These are phyloP conservation scores for Apiospora hydei DNA, from an alignment of 2,329 filamentous ascomycete species.

Conservation along the genomic window DNA sequence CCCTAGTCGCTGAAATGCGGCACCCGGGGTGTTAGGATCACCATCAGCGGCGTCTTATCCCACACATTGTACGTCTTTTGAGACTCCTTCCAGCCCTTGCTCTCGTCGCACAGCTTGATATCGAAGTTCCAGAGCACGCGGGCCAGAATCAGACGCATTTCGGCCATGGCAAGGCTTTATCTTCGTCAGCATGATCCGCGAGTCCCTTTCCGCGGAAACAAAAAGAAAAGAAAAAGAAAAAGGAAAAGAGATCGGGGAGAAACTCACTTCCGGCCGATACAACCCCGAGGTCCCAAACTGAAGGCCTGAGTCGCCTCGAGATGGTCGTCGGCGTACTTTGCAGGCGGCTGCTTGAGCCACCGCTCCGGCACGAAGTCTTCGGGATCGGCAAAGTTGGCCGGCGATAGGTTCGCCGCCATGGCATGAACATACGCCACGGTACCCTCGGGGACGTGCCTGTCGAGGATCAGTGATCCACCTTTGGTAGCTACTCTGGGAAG, in stretches of 20 bases:
- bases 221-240: background rate
- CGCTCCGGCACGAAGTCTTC: slow-evolving; percentile 49
- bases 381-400: slow-evolving; percentile 46
- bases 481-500: slow-evolving; percentile 36
- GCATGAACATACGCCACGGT: background rate
- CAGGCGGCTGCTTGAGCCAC: slow-evolving; percentile 40
- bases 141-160: slow-evolving; percentile 48
- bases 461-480: slow-evolving; percentile 37
- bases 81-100: slow-evolving; percentile 36
- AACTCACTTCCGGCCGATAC: slow-evolving; percentile 45
- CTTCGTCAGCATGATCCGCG: background rate
- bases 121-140: slow-evolving; percentile 47
- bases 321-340: slow-evolving; percentile 43
- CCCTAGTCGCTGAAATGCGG: too few species aligned
- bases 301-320: slow-evolving; percentile 48
- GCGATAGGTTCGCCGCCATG: background rate
- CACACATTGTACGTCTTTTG: slow-evolving; percentile 40
- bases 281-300: slow-evolving; percentile 47
- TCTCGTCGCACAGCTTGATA: slow-evolving; percentile 38
- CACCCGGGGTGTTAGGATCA: slow-evolving; percentile 32
- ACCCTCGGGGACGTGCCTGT: slow-evolving; percentile 36
- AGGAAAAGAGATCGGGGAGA: background rate
- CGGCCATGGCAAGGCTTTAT: slow-evolving; percentile 44
- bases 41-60: slow-evolving; percentile 39
- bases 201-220: background rate